Evolutionary conservation across 257 asterid genomes (phyloP).

Genomic region (Ilex asprella): DNA sequence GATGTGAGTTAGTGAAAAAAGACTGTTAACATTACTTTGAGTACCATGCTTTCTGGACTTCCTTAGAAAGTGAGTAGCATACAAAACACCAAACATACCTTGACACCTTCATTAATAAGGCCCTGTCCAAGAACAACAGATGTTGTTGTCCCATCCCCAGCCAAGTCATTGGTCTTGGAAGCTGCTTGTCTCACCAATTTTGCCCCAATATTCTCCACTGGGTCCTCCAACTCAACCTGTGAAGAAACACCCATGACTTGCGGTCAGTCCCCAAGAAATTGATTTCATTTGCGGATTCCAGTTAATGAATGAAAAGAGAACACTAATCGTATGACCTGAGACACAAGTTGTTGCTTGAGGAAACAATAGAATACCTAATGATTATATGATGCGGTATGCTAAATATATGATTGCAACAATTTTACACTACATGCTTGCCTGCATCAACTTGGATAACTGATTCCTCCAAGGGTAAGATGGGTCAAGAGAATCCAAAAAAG

Average conservation of each 20-base stretch:
- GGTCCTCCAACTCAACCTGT: slow-evolving; percentile 94
- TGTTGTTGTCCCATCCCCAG: slow-evolving; percentile 98
- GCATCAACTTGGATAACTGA: no score
- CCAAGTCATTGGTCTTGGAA: slow-evolving; percentile 94
- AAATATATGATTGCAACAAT: no score
- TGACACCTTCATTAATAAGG: slow-evolving; percentile 93
- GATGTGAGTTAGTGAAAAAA: not conserved
- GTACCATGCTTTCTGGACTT: not conserved
- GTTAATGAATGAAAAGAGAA: no score
- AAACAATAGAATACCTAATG: no score
- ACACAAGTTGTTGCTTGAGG: no score
- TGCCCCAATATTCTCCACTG: slow-evolving; percentile 96
- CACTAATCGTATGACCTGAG: no score
- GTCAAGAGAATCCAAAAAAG: no score
- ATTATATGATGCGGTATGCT: no score
- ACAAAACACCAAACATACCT: slow-evolving; percentile 34
- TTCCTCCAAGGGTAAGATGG: no score
- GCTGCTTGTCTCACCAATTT: slow-evolving; percentile 97
- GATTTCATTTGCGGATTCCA: no score
- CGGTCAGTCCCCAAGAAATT: not conserved
- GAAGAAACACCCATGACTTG: slow-evolving; percentile 3
- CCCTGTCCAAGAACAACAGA: slow-evolving; percentile 99
- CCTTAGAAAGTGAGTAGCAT: slow-evolving; percentile 1
- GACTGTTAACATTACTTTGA: not conserved
- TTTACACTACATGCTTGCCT: no score